Conservation (phyloP, 768 basidiomycete species). For the Hortiboletus flavorubellus region DNA sequence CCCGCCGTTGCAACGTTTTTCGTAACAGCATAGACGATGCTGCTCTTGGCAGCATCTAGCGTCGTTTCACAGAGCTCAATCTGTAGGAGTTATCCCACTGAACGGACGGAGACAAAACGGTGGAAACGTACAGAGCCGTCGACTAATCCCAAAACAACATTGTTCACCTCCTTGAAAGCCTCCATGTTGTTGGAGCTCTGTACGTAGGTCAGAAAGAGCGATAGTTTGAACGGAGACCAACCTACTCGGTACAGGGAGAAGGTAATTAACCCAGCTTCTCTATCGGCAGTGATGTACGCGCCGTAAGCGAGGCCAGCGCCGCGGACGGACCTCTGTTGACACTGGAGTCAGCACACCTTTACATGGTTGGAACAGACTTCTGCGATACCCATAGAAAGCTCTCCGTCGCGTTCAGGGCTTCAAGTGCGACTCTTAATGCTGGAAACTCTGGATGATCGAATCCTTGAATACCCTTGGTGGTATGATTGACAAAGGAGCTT, state of each 20-base stretch:
- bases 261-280: conserved; percentile 71
- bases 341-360: conserved; percentile 5
- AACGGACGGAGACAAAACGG: not conserved
- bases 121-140: conserved; percentile 66
- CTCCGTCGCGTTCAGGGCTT: conserved; percentile 90
- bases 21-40: conserved; percentile 81
- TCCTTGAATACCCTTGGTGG: conserved; percentile 73
- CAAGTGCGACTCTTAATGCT: conserved; percentile 77
- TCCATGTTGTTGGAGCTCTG: conserved; percentile 78
- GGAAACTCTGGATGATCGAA: conserved; percentile 83
- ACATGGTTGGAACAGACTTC: not conserved
- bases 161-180: conserved; percentile 78
- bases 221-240: not conserved
- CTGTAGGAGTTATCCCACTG: conserved; percentile 37
- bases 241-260: conserved; percentile 80
- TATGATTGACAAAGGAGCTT: conserved; percentile 81
- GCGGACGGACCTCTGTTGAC: conserved; percentile 75
- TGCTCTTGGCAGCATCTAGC: conserved; percentile 89
- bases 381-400: conserved; percentile 84
- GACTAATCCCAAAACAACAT: conserved; percentile 73
- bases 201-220: conserved; percentile 5
- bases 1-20: conserved; percentile 79
- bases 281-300: conserved; percentile 69
- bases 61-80: conserved; percentile 75
- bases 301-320: conserved; percentile 95